Evolutionary conservation across 371 early-diverging fungal species (phyloP), one percentile per base, ranked within the genome.

Genomic region (Apophysomyces variabilis): DNA sequence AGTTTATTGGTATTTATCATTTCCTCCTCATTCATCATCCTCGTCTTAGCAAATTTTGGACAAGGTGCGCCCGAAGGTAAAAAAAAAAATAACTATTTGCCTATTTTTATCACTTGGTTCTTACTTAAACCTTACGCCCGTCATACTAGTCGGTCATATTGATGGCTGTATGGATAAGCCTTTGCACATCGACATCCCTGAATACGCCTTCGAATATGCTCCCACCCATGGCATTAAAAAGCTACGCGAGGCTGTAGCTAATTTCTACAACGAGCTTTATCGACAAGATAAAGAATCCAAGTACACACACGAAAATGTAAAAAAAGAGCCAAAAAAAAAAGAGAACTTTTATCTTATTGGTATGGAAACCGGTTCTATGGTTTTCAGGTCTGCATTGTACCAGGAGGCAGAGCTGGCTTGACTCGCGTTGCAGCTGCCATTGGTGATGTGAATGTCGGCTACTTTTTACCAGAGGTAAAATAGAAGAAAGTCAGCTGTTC

Each of bases 21-120:
- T 18, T 37, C 4, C 11, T 45, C 13, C 13, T 26, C 45, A 32
- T 1, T 32, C 54, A 38, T 26, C 32, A 26, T 26, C 57, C 7
- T 32, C 18, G 7, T 8, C 57, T 38, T 38, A 65, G 76, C 81
- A 9, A 85, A 85, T 46, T 85, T 85, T 62, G 85, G 85, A 3
- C 83, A 83, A 71, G 85, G 85, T 35, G 83, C 85, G 0, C 85
- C 85, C 11, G 85, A 85, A 73, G 82, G 80, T 70, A 78, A 74
- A n/a, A 78, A 74, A n/a, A 21, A 12, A 16, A 11, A n/a, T n/a
- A 13, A 41, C 38, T 36, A 18, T 41, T 32, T 18, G 8, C 14
- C 35, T 18, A 21, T n/a, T 16, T 26, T 8, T 26, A 41, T 41
- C 39, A 18, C 14, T 66, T 35, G 35, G 3, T 26, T 26, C 32